These are phyloP conservation scores for Tuber aestivum DNA, from an alignment of 495 filamentous ascomycete genomes.

Conservation along the genomic window DNA sequence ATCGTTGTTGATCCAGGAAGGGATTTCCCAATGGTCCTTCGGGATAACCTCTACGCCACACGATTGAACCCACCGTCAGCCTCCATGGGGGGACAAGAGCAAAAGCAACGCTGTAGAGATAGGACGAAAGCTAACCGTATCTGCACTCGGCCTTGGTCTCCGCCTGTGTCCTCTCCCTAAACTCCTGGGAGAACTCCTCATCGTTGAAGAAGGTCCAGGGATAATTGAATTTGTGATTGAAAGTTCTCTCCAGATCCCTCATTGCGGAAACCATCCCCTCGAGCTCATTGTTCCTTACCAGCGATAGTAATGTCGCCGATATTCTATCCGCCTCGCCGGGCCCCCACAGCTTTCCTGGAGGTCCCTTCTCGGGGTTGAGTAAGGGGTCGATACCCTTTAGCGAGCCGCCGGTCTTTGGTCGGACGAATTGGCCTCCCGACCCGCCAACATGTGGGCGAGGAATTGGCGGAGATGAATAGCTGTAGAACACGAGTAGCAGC, in stretches of 20 bases:
- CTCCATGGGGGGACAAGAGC: background rate
- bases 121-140: conserved; percentile 59
- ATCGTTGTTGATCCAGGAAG: conserved; percentile 84
- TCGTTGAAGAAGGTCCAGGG: conserved; percentile 99
- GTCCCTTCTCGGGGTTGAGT: conserved; percentile 39
- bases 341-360: conserved; percentile 34
- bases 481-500: conserved; percentile 36
- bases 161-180: conserved; percentile 71
- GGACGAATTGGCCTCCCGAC: conserved; percentile 23
- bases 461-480: conserved; percentile 27
- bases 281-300: conserved; percentile 88
- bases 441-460: conserved; percentile 9
- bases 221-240: conserved; percentile 99
- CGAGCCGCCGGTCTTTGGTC: conserved; percentile 32
- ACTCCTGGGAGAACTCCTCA: conserved; percentile 81
- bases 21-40: conserved; percentile 87
- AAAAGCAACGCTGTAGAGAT: background rate
- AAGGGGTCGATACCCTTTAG: conserved; percentile 41
- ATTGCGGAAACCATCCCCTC: conserved; percentile 78
- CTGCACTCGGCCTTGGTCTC: conserved; percentile 75
- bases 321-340: conserved; percentile 53
- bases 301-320: conserved; percentile 85
- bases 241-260: conserved; percentile 84
- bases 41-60: conserved; percentile 66
- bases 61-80: background rate